phyloP scores from a whole-genome alignment of 345 rosid species.

The Linum lewisii region DNA sequence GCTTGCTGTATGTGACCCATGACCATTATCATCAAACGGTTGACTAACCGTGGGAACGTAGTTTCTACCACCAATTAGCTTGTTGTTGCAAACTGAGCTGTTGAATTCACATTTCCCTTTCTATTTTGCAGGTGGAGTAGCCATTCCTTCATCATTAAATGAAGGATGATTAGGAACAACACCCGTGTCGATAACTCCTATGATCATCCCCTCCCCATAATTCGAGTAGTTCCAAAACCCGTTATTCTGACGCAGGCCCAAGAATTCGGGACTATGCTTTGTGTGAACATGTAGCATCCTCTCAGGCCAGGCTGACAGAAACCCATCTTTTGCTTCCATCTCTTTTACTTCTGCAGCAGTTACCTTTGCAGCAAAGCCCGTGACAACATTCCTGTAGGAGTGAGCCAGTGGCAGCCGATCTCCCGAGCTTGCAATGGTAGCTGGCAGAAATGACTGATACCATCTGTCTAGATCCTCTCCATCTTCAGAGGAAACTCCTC shows the following conservation, averaged over 20 bases:
- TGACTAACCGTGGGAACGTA: neutral
- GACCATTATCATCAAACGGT: slow-evolving; percentile 14
- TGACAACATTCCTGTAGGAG: slow-evolving; percentile 27
- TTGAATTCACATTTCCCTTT: slow-evolving; percentile 24
- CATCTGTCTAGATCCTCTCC: slow-evolving; percentile 14
- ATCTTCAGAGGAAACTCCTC: slow-evolving; percentile 1
- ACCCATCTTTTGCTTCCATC: slow-evolving; percentile 32
- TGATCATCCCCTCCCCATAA: slow-evolving; percentile 18
- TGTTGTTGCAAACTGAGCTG: slow-evolving; percentile 17
- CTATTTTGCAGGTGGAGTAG: slow-evolving; percentile 20
- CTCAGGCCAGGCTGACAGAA: slow-evolving; percentile 27
- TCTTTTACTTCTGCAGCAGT: slow-evolving; percentile 33
- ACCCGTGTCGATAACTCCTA: slow-evolving; percentile 21
- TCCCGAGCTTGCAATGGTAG: slow-evolving; percentile 5
- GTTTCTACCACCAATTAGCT: slow-evolving; percentile 22
- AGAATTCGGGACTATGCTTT: slow-evolving; percentile 18
- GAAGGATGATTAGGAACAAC: slow-evolving; percentile 20
- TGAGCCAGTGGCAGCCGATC: slow-evolving; percentile 22
- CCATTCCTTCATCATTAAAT: slow-evolving; percentile 16
- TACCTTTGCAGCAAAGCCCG: slow-evolving; percentile 49
- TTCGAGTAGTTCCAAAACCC: slow-evolving; percentile 14
- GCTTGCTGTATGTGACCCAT: slow-evolving; percentile 3
- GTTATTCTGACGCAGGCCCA: slow-evolving; percentile 15
- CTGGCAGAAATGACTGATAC: slow-evolving; percentile 32
- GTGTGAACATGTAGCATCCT: slow-evolving; percentile 20